Evolutionary conservation across 106 monocot species (phyloP).

Genomic region (Hemerocallis citrina): DNA sequence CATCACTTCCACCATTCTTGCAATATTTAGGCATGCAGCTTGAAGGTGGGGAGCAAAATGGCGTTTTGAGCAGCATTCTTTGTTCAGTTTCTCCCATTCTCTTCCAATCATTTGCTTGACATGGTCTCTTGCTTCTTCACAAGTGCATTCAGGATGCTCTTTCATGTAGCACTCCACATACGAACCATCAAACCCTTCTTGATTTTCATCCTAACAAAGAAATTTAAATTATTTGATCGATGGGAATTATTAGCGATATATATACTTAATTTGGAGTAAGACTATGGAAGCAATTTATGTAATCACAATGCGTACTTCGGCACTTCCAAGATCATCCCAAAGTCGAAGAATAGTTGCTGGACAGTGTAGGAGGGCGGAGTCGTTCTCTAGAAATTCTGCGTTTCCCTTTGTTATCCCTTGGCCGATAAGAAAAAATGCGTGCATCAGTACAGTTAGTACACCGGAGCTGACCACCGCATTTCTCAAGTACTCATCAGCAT

Average conservation of each 20-base stretch:
- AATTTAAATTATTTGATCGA: too few species aligned
- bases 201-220: too few species aligned
- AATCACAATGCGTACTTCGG: too few species aligned
- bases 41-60: conserved; percentile 7
- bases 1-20: conserved; percentile 39
- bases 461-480: conserved; percentile 35
- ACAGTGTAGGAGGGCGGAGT: conserved; percentile 7
- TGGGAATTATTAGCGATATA: too few species aligned
- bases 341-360: conserved; percentile 37
- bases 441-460: conserved; percentile 8
- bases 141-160: conserved; percentile 15
- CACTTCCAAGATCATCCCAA: conserved; percentile 51
- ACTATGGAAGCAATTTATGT: too few species aligned
- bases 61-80: conserved; percentile 10
- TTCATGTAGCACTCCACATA: conserved; percentile 32
- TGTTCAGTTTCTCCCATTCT: conserved; percentile 36
- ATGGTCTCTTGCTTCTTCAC: conserved; percentile 12
- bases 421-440: conserved; percentile 25
- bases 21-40: conserved; percentile 17
- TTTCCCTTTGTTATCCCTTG: conserved; percentile 11
- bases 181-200: too few species aligned
- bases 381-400: background rate
- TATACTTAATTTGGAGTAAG: too few species aligned
- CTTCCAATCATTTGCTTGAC: conserved; percentile 21
- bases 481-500: conserved; percentile 21